Evolutionary conservation across 2,329 filamentous ascomycete genomes (phyloP), one percentile per base, ranked within the genome.

Genomic region (Fusarium torreyae): DNA sequence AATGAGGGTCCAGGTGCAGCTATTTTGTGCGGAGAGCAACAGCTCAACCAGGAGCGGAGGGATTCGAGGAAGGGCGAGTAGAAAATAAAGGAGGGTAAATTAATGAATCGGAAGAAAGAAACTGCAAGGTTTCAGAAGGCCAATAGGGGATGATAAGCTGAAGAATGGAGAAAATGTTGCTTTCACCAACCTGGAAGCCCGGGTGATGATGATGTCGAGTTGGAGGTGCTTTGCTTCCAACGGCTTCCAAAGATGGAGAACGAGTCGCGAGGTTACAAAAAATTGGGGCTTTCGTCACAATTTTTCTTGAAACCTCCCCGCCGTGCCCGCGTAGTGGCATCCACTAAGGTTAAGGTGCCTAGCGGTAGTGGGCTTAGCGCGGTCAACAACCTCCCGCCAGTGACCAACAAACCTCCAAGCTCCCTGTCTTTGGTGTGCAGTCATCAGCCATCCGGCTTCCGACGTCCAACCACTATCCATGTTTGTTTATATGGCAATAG

Each of bases 261-360:
- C 60, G 55, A 70, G 63, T 64, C 62, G 56, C 50, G 63, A 68
- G 63, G 61, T 72, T 55, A 66, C 70, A 68, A 73, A 73, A 73
- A 74, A 72, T 70, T 40, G 69, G 71, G 68, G 68, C 68, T 65
- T 68, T 72, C 75, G 74, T 76, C 75, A 74, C 75, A 76, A 73
- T 75, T 76, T 77, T 74, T 75, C 70, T 74, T 71, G 48, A 74
- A 69, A 70, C 57, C 63, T 65, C 70, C 69, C 72, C 72, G 71
- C 71, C 66, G 43, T 38, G 33, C 48, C 31, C 42, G 44, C n/a
- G 59, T 59, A 57, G 60, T 60, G 65, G 63, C 49, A 52, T 69
- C 57, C 65, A 62, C 70, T 71, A 69, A 63, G 45, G 40, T 61
- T 61, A 55, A 66, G 54, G 46, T 46, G 44, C 36, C 31, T 58